Base-by-base conservation (phyloP, 2,329 filamentous ascomycete species). In the Blastomyces gilchristii region DNA sequence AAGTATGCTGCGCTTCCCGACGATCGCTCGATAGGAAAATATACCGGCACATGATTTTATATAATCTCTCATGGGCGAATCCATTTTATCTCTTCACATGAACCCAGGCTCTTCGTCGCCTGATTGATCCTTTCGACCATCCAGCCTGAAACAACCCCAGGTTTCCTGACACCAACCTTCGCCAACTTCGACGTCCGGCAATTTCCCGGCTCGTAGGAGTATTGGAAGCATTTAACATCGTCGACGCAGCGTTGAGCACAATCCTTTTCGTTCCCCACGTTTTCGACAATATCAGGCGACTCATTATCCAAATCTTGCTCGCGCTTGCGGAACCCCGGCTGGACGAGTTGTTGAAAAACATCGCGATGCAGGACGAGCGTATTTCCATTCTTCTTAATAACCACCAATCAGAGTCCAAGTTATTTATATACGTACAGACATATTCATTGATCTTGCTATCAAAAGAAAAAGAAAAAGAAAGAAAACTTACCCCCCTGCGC, bases 281-380 rank as follows among this genome's bases (percentile, higher is more conserved):
- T 54, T n/a, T 63, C 6, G 11, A 58, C 14, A n/a, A 43, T 5
- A 43, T 58, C 54, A 43, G 16, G 14, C 18, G 65, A 64, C 5
- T 25, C 43, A 47, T 66, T 66, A 60, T 66, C 65, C 65, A 63
- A 62, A 14, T 63, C 61, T 28, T 62, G 53, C 47, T 59, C 47
- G 45, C 12, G 18, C 2, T 63, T 34, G 3, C 28, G 57, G 3
- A 63, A 41, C 16, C 47, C 41, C 25, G 61, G 63, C n/a, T 60
- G 31, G 58, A 64, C 43, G 34, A 64, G 57, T 11, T 64, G 34
- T 37, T 37, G 57, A 45, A 66, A 66, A 22, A 66, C 61, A 47
- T 66, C 63, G 9, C 61, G 45, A 49, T 66, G 61, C 34, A 65
- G 50, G 31, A 63, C 25, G 18, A 60, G 0, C 31, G 49, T 54